phyloP scores from a whole-genome alignment of 352 stramenopile species.

The Phytophthora idaei region DNA sequence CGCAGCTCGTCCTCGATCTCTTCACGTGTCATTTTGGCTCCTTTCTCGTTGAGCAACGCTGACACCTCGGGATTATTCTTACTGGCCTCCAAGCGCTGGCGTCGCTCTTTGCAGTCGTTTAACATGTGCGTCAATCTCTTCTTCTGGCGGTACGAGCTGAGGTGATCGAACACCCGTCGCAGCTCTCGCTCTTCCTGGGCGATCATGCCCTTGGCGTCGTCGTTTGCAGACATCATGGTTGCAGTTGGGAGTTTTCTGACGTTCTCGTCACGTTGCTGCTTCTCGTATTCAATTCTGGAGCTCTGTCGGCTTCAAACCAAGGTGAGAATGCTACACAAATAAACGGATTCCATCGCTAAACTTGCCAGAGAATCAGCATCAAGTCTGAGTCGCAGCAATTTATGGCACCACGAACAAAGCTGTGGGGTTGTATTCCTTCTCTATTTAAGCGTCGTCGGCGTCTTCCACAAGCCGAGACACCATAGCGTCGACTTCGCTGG shows the following conservation, averaged over 20 bases:
- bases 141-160: slow-evolving; percentile 92
- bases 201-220: slow-evolving; percentile 89
- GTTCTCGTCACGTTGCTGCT: not conserved
- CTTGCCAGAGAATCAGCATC: slow-evolving; percentile 11
- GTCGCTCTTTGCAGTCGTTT: slow-evolving; percentile 57
- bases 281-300: no score
- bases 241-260: not conserved
- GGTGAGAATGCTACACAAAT: slow-evolving; percentile 8
- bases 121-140: slow-evolving; percentile 65
- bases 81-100: slow-evolving; percentile 61
- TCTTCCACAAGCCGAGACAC: slow-evolving; percentile 74
- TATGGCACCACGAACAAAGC: slow-evolving; percentile 4
- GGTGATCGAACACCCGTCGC: slow-evolving; percentile 93
- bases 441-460: slow-evolving; percentile 46
- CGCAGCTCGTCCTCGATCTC: slow-evolving; percentile 83
- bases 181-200: slow-evolving; percentile 95
- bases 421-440: slow-evolving; percentile 24
- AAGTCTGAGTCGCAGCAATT: slow-evolving; percentile 3
- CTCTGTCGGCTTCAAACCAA: no score
- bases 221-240: slow-evolving; percentile 74
- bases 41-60: slow-evolving; percentile 79
- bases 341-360: slow-evolving; percentile 23
- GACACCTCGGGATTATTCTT: slow-evolving; percentile 75
- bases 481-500: slow-evolving; percentile 79
- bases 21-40: slow-evolving; percentile 76